A percentile compares a stretch with the other conserved stretches of the same genome.
Conservation (phyloP, 495 filamentous ascomycete genomes). For the Cairneyella variabilis region DNA sequence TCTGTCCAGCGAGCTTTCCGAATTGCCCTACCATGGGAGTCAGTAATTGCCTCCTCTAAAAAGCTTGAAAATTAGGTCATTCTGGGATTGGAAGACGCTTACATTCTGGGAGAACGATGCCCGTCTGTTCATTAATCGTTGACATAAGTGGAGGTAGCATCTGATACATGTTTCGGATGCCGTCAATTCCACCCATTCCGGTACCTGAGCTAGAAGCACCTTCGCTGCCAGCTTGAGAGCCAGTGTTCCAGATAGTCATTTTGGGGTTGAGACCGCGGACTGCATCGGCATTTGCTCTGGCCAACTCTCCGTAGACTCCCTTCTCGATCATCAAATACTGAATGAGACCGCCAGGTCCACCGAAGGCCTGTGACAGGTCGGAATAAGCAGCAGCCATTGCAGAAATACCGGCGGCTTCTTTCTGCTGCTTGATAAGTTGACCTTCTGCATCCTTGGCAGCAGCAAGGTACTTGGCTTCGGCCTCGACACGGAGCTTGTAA, state of each 20-base stretch:
- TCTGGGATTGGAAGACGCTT: no score
- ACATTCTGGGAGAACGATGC: constrained; percentile 68
- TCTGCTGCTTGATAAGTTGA: constrained; percentile 53
- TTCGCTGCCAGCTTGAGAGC: constrained; percentile 31
- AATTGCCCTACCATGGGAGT: no score
- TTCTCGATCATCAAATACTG: constrained; percentile 78
- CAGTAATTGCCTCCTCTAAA: no score
- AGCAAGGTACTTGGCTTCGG: constrained; percentile 30
- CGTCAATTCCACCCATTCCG: constrained; percentile 26
- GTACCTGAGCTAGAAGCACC: constrained; percentile 32
- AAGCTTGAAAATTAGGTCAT: no score
- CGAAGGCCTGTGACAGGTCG: constrained; percentile 63
- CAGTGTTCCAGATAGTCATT: constrained; percentile 87
- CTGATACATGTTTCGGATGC: constrained; percentile 52
- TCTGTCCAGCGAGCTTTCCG: constrained; percentile 36
- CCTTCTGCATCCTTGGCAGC: constrained; percentile 61
- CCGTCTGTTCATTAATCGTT: constrained; percentile 82
- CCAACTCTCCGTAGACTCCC: constrained; percentile 59
- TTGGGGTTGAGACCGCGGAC: constrained; percentile 77
- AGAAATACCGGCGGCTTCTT: constrained; percentile 67
- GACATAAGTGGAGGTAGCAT: constrained; percentile 71
- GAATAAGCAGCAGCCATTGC: constrained; percentile 76
- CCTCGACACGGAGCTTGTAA: constrained; percentile 38
- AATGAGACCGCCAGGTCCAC: constrained; percentile 68
- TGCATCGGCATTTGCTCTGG: constrained; percentile 65